phyloP scores from a whole-genome alignment of 805 yeast species.

The Limtongozyma cylindracea region DNA sequence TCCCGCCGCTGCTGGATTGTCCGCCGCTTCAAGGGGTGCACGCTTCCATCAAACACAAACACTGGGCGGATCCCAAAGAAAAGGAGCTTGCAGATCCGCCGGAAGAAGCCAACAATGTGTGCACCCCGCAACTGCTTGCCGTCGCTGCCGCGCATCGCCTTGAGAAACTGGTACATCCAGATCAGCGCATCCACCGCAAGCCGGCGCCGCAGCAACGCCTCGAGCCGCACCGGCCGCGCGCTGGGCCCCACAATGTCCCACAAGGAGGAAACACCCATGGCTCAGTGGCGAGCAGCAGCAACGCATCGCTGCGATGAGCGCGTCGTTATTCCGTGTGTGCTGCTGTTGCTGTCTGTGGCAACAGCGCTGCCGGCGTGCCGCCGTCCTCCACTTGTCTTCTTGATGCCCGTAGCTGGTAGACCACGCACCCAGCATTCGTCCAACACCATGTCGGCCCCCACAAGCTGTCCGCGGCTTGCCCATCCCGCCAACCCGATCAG shows the following conservation, averaged over 20 bases:
- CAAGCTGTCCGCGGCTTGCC: too few relatives aligned
- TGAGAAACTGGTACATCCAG: conserved; percentile 92
- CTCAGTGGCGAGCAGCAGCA: too few relatives aligned
- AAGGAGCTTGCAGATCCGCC: conserved; percentile 75
- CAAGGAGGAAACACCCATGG: conserved; percentile 87
- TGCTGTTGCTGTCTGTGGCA: too few relatives aligned
- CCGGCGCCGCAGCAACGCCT: conserved; percentile 50
- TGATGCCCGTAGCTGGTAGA: too few relatives aligned
- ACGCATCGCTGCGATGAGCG: too few relatives aligned
- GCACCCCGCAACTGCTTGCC: conserved; percentile 60
- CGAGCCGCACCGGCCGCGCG: conserved; percentile 75
- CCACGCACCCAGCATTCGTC: too few relatives aligned
- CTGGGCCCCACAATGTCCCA: conserved; percentile 86
- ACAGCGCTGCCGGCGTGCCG: too few relatives aligned
- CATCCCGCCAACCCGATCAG: too few relatives aligned
- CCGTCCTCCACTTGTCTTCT: too few relatives aligned
- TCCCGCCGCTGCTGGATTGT: conserved; percentile 57
- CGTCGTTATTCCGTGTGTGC: too few relatives aligned
- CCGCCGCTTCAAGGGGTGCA: conserved; percentile 56
- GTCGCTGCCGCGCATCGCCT: conserved; percentile 73
- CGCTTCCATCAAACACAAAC: conserved; percentile 91
- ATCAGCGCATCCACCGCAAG: conserved; percentile 96
- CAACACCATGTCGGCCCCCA: too few relatives aligned
- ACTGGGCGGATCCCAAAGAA: conserved; percentile 76
- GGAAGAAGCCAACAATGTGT: conserved; percentile 86